Percentiles rank a stretch among this genome's conserved stretches.
phyloP scores from a whole-genome alignment of 1,284 basidiomycete species.

The Ganoderma sinense region DNA sequence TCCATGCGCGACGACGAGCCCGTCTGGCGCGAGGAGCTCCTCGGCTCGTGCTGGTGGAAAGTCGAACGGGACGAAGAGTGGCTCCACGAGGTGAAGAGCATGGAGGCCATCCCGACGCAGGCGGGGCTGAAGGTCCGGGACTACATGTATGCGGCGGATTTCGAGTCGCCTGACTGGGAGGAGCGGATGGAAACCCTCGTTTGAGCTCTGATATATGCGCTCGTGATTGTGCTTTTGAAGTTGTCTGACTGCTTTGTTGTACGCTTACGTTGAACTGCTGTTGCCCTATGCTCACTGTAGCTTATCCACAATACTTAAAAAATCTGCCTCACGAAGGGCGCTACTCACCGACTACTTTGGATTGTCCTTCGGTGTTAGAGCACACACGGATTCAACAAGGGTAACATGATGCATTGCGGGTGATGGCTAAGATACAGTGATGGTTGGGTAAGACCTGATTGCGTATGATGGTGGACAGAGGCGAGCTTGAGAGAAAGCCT shows the following conservation, averaged over 20 bases:
- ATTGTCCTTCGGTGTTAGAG: background rate
- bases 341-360: background rate
- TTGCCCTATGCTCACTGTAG: background rate
- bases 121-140: conserved; percentile 18
- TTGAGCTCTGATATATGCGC: background rate
- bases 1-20: conserved; percentile 20
- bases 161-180: conserved; percentile 12
- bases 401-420: conserved; percentile 25
- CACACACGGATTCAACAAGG: background rate
- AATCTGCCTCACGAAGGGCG: background rate
- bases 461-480: conserved; percentile 24
- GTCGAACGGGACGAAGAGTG: conserved; percentile 3
- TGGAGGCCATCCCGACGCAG: conserved; percentile 8
- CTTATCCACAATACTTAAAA: background rate
- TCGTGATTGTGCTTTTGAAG: background rate
- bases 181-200: conserved; percentile 8
- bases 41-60: conserved; percentile 19
- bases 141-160: conserved; percentile 22
- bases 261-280: background rate
- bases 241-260: background rate
- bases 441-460: conserved; percentile 18
- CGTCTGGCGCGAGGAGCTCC: conserved; percentile 22
- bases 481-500: conserved; percentile 3
- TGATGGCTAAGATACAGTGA: conserved; percentile 29
- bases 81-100: background rate